Evolutionary conservation across 495 filamentous ascomycete genomes (phyloP), one percentile per base, ranked within the genome.

Genomic region (Penicillium pulvis): DNA sequence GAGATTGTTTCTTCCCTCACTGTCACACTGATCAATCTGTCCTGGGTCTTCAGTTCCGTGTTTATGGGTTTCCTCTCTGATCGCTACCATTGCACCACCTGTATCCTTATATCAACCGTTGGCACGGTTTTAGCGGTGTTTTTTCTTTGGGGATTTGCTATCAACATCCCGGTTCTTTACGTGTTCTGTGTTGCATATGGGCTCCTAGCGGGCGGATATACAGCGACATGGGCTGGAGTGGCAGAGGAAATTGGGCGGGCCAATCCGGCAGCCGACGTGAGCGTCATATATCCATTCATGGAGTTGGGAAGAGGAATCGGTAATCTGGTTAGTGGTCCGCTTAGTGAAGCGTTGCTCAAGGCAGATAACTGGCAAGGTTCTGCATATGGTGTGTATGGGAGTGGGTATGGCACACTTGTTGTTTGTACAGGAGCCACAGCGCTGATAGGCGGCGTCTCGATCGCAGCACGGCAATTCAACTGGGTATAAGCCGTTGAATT

Each of bases 121-220:
- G 86, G 86, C 6, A 75, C 83, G 1, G 74, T 80, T 3, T 39
- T 83, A 4, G 75, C 81, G 0, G 78, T 87, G 0, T 86, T 90
- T 51, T 56, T 89, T 12, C 54, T 87, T 14, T 90, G 87, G 87
- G 87, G 86, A 0, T 68, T 89, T 16, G 56, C 66, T 10, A 39
- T 26, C 6, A 50, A 45, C 26, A 41, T 64, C 1, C 58, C 63
- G 0, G 26, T 58, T 12, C 46, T 71, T 6, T 63, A 62, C 36
- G 68, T 83, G 2, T 90, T 90, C 53, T 81, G 78, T 42, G 52
- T 89, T 5, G 57, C 82, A 2, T 89, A 87, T 62, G 87, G 87
- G 5, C 66, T 88, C 7, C 85, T 85, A 52, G 86, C 84, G 0
- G 85, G 85, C 5, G 79, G 81, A 0, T 85, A 78, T 56, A 76